These are phyloP conservation scores for Acidiella bohemica DNA, from an alignment of 495 filamentous ascomycete genomes.

Conservation along the genomic window DNA sequence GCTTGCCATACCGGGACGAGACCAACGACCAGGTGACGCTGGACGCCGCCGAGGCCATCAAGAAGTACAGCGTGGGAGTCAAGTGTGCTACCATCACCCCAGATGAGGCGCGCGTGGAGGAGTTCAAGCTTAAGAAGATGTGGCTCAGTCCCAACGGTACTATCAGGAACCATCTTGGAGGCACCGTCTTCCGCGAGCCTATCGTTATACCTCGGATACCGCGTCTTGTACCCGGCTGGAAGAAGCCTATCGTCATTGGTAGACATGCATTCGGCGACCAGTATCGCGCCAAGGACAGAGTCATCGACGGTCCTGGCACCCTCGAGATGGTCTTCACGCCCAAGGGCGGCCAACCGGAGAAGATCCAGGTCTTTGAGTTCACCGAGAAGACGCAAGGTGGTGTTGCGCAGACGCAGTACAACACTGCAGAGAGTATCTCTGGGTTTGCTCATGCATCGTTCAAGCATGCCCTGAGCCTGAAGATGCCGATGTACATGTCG, in stretches of 20 bases:
- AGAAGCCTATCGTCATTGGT: slow-evolving; percentile 95
- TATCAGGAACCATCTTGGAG: slow-evolving; percentile 88
- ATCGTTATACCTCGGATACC: slow-evolving; percentile 90
- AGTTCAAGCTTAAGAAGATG: slow-evolving; percentile 99
- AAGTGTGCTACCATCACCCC: slow-evolving; percentile 99
- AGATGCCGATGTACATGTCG: slow-evolving; percentile 88
- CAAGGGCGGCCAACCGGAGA: slow-evolving; percentile 63
- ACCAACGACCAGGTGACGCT: slow-evolving; percentile 91
- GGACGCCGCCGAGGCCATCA: slow-evolving; percentile 91
- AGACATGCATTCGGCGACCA: slow-evolving; percentile 98
- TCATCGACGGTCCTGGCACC: slow-evolving; percentile 67
- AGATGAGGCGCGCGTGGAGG: slow-evolving; percentile 88
- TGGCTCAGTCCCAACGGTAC: slow-evolving; percentile 98
- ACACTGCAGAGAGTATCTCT: slow-evolving; percentile 85
- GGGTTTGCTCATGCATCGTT: slow-evolving; percentile 94
- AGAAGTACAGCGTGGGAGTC: slow-evolving; percentile 96
- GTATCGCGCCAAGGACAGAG: slow-evolving; percentile 86
- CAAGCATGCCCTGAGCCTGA: slow-evolving; percentile 81
- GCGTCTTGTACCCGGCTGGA: slow-evolving; percentile 89
- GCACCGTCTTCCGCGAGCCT: slow-evolving; percentile 95
- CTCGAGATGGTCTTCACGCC: slow-evolving; percentile 92
- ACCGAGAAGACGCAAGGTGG: slow-evolving; percentile 53
- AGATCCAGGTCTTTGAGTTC: slow-evolving; percentile 84
- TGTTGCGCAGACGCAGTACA: slow-evolving; percentile 89
- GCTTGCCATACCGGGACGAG: slow-evolving; percentile 85